Conservation (phyloP, 2,329 filamentous ascomycete genomes). For the Ustulina deusta region DNA sequence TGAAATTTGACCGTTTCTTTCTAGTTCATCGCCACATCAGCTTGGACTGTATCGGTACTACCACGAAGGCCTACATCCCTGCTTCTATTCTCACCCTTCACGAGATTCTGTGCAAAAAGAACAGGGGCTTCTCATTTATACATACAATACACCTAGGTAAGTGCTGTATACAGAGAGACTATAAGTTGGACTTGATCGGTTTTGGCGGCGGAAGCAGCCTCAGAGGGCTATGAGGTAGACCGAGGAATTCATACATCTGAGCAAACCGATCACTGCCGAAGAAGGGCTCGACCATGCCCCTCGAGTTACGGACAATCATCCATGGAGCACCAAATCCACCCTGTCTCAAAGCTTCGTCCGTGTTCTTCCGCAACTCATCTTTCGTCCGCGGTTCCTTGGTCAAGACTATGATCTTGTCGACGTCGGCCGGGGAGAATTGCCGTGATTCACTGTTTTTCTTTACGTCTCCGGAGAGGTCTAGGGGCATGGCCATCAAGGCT, state of each 20-base stretch:
- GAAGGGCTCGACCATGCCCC: constrained; percentile 21
- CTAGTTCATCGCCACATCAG: no score
- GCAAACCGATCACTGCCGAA: constrained; percentile 31
- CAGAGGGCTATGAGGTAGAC: constrained; percentile 21
- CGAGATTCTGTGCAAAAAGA: no score
- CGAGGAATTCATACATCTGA: constrained; percentile 30
- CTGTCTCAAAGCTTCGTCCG: constrained; percentile 19
- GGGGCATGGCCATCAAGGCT: constrained; percentile 20
- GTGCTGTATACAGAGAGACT: not conserved
- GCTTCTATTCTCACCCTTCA: no score
- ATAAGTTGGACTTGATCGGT: constrained; percentile 20
- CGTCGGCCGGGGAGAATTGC: constrained; percentile 13
- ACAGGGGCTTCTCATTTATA: not conserved
- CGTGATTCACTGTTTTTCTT: not conserved
- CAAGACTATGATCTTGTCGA: constrained; percentile 17
- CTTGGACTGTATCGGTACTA: no score
- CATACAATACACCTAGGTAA: not conserved
- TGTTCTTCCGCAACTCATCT: constrained; percentile 22
- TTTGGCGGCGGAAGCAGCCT: constrained; percentile 3
- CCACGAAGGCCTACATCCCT: no score
- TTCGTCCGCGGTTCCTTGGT: constrained; percentile 13
- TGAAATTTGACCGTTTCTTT: no score
- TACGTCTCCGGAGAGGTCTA: not conserved
- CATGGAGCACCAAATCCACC: constrained; percentile 30
- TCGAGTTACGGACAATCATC: constrained; percentile 30